Evolutionary conservation across 495 filamentous ascomycete species (phyloP).

Genomic region (Lepidopterella palustris): DNA sequence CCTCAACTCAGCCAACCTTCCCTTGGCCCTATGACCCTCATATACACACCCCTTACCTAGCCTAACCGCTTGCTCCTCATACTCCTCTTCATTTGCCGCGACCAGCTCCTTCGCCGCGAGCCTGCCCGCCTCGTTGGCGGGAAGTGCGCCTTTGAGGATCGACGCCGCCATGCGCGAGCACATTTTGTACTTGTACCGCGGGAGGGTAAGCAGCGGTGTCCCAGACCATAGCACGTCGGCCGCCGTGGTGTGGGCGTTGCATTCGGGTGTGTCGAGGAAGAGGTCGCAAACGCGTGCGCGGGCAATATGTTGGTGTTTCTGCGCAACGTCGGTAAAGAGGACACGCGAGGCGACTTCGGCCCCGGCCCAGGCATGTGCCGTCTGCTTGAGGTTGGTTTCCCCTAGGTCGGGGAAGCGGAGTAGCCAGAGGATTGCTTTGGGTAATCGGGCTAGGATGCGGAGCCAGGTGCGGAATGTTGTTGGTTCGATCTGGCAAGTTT

Average conservation of each 20-base stretch:
- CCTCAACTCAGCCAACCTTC: constrained; percentile 67
- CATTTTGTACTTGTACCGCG: constrained; percentile 97
- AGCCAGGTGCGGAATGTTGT: constrained; percentile 96
- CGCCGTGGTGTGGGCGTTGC: constrained; percentile 96
- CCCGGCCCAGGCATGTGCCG: constrained; percentile 76
- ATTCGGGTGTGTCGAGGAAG: constrained; percentile 96
- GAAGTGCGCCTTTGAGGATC: constrained; percentile 83
- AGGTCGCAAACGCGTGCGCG: constrained; percentile 88
- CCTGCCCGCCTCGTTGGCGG: constrained; percentile 58
- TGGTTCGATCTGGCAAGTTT: constrained; percentile 72
- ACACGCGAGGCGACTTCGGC: constrained; percentile 84
- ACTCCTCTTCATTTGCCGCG: constrained; percentile 66
- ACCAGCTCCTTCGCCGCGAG: constrained; percentile 69
- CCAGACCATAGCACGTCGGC: constrained; percentile 95
- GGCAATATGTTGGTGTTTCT: constrained; percentile 90
- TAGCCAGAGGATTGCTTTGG: constrained; percentile 90
- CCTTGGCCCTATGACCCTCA: constrained; percentile 35
- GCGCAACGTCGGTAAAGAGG: constrained; percentile 93
- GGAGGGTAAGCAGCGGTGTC: constrained; percentile 87
- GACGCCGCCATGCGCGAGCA: constrained; percentile 96
- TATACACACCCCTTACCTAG: constrained; percentile 67
- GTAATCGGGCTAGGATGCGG: constrained; percentile 78
- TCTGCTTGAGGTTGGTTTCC: constrained; percentile 74
- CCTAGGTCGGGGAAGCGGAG: constrained; percentile 93
- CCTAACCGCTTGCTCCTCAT: constrained; percentile 72